These are phyloP conservation scores for Isatis lusitanica DNA, from an alignment of 441 rosid species.

Conservation along the genomic window DNA sequence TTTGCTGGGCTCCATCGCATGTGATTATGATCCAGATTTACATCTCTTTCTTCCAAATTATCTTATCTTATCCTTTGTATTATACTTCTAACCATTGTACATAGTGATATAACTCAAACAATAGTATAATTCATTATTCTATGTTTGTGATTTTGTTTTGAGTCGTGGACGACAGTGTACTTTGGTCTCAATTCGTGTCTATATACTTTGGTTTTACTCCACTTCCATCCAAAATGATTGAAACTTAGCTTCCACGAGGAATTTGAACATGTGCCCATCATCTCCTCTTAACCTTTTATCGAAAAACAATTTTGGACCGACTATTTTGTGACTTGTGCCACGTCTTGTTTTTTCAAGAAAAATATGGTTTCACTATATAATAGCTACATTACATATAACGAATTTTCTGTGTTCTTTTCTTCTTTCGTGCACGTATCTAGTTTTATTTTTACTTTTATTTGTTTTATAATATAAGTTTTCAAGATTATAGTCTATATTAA, in stretches of 20 bases:
- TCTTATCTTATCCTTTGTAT: constrained; percentile 7
- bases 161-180: constrained; percentile 17
- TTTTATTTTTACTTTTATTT: no score
- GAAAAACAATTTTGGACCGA: background rate
- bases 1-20: constrained; percentile 31
- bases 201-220: constrained; percentile 22
- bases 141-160: background rate
- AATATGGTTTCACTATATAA: background rate
- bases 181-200: constrained; percentile 24
- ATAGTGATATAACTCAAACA: background rate
- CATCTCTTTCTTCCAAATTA: background rate
- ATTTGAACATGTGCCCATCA: constrained; percentile 26
- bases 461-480: background rate
- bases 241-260: constrained; percentile 35
- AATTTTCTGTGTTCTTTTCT: background rate
- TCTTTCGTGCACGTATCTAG: no score
- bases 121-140: background rate
- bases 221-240: constrained; percentile 23
- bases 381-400: background rate
- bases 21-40: constrained; percentile 31
- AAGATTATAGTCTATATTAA: background rate
- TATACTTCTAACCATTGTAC: background rate
- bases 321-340: constrained; percentile 5
- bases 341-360: background rate
- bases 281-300: background rate